Percentiles rank a stretch among this genome's conserved stretches.
These are phyloP conservation scores for Spencermartinsiella europaea DNA, from an alignment of 805 yeast species.

Conservation along the genomic window DNA sequence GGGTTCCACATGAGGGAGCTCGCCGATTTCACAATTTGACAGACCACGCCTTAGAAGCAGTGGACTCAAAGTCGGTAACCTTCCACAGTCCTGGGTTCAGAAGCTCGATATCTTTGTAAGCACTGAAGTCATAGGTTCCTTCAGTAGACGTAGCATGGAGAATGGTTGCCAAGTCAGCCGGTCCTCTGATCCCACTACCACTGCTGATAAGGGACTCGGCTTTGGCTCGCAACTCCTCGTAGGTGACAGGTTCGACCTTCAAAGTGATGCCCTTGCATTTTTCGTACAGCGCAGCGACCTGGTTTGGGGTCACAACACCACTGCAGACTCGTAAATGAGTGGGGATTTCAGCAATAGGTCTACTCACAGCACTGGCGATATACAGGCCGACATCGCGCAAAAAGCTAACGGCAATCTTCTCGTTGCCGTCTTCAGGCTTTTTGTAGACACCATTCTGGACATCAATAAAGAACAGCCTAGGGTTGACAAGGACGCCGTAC, in stretches of 20 bases:
- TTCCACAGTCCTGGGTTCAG: background rate
- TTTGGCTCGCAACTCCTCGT: background rate
- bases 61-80: background rate
- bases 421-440: background rate
- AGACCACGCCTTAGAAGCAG: conserved; percentile 3
- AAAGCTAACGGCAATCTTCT: conserved; percentile 4
- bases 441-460: background rate
- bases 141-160: background rate
- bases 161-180: background rate
- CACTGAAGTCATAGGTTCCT: conserved; percentile 1
- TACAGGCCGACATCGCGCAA: conserved; percentile 4
- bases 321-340: background rate
- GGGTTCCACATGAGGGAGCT: no score
- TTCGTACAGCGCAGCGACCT: conserved; percentile 5
- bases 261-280: background rate
- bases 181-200: background rate
- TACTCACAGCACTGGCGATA: conserved; percentile 1
- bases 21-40: no score
- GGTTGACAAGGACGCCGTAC: background rate
- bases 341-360: conserved; percentile 5
- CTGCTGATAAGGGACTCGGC: background rate
- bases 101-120: background rate
- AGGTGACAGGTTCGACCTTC: background rate
- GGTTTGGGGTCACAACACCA: conserved; percentile 1
- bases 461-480: background rate